phyloP scores from a whole-genome alignment of 163 green algal species.

The Picocystis sp. region DNA sequence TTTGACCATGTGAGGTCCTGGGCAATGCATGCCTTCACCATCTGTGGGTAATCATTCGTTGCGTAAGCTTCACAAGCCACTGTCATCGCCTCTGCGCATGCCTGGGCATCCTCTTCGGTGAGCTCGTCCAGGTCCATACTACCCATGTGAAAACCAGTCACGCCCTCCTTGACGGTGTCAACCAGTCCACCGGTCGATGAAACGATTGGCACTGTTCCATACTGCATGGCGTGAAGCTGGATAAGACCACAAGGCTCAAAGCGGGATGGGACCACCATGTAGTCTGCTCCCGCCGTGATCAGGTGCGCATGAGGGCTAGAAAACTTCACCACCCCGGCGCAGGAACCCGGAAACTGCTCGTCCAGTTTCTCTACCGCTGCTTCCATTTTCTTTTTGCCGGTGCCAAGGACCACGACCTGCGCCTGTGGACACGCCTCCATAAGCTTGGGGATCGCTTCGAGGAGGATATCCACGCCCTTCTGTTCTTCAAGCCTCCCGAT shows the following conservation, averaged over 20 bases:
- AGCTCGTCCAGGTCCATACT: constrained; percentile 64
- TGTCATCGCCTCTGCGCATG: constrained; percentile 40
- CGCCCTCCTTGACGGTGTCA: constrained; percentile 90
- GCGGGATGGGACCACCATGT: constrained; percentile 88
- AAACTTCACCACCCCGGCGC: constrained; percentile 89
- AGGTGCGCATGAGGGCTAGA: constrained; percentile 70
- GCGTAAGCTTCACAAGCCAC: constrained; percentile 34
- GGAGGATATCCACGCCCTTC: constrained; percentile 91
- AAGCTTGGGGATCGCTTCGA: constrained; percentile 50
- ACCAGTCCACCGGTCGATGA: constrained; percentile 57
- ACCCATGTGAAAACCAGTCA: constrained; percentile 96
- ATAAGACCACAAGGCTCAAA: constrained; percentile 97
- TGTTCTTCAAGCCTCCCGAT: constrained; percentile 94
- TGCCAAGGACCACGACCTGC: constrained; percentile 84
- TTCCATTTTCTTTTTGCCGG: constrained; percentile 88
- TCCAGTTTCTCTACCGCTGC: constrained; percentile 50
- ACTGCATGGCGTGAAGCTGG: constrained; percentile 87
- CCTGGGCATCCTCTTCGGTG: constrained; percentile 41
- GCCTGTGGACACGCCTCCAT: constrained; percentile 13
- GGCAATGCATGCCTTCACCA: constrained; percentile 72
- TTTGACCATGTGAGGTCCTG: constrained; percentile 74
- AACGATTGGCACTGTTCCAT: constrained; percentile 29
- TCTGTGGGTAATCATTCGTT: constrained; percentile 54
- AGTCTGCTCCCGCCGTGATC: constrained; percentile 88
- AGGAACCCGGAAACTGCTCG: constrained; percentile 39